Evolutionary conservation across 1,139 yeast genomes (phyloP).

Genomic region (Hyphopichia wangnamkhiaoensis): DNA sequence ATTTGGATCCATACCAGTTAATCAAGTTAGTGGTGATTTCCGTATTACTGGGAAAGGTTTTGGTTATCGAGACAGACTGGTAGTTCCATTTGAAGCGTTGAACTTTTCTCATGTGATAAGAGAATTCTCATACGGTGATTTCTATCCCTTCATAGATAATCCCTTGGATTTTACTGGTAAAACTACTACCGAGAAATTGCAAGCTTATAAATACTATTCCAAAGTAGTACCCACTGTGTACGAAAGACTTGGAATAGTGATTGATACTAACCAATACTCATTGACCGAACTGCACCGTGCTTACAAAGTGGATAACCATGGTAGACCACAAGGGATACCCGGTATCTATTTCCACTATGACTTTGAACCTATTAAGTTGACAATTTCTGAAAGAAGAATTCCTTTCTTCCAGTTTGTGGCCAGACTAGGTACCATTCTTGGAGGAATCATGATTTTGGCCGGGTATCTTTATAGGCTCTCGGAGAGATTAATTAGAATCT

Average conservation of each 20-base stretch:
- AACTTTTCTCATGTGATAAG: constrained; percentile 84
- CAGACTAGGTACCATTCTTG: constrained; percentile 76
- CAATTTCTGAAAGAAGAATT: constrained; percentile 68
- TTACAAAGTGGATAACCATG: constrained; percentile 21
- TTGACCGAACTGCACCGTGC: constrained; percentile 55
- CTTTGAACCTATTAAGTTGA: constrained; percentile 81
- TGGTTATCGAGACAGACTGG: constrained; percentile 54
- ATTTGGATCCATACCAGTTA: constrained; percentile 84
- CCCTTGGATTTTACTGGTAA: constrained; percentile 80
- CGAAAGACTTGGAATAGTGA: constrained; percentile 64
- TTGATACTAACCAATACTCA: constrained; percentile 87
- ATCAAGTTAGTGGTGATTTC: constrained; percentile 82
- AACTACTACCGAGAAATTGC: constrained; percentile 45
- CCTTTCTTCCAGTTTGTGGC: constrained; percentile 78
- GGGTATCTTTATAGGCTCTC: constrained; percentile 45
- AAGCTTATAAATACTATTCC: constrained; percentile 62
- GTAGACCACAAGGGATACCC: constrained; percentile 48
- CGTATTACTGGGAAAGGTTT: constrained; percentile 78
- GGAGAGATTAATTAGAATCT: constrained; percentile 44
- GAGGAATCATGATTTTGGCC: constrained; percentile 65
- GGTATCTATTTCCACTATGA: constrained; percentile 85
- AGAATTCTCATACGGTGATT: constrained; percentile 90
- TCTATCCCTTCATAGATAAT: constrained; percentile 81
- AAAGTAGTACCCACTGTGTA: constrained; percentile 85
- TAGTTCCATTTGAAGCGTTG: constrained; percentile 48